Base-by-base conservation (phyloP, 768 basidiomycete genomes). In the Collybiopsis luxurians region DNA sequence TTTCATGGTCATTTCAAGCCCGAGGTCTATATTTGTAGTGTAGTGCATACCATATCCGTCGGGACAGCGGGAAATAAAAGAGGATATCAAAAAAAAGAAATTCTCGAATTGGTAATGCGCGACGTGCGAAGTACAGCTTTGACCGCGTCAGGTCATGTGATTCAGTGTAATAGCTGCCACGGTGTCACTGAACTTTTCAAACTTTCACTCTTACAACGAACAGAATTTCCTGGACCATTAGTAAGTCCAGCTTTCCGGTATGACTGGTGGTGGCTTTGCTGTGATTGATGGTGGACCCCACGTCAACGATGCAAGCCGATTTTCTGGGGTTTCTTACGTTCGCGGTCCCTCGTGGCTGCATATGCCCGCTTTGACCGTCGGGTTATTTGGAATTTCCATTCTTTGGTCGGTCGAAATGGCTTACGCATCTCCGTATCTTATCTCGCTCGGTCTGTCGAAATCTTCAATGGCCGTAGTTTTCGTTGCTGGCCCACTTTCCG, bases 341-440 rank as follows among this genome's bases (percentile, higher is more conserved):
- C 61, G 79, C 5, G 90, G 91, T 0, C 92, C 92, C 0, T 60
- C 65, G 59, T 91, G 86, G 85, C 67, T 80, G 0, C 84, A 81
- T 46, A 69, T 90, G 26, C 88, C 90, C 1, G 76, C 79, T 2
- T 70, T 96, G 38, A 95, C 93, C 0, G 64, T 94, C 6, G 89
- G 91, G 0, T 72, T 95, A 51, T 70, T 93, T 2, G 95, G 95
- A 5, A 85, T 95, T 0, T 90, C 92, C 68, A 84, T 93, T 59
- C 83, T 96, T 46, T 97, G 95, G 95, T 89, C 89, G 1, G 87
- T 96, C 12, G 95, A 97, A 66, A 95, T 97, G 92, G 88, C 91
- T 0, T 95, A 96, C 60, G 86, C 83, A 13, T 85, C 94, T 0
- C 95, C 95, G 0, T 98, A 96, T 70, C 80, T 98, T 1, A 78